Percentiles rank a stretch among this genome's conserved stretches.
Conservation (phyloP, 345 rosid species). For the Populus alba region DNA sequence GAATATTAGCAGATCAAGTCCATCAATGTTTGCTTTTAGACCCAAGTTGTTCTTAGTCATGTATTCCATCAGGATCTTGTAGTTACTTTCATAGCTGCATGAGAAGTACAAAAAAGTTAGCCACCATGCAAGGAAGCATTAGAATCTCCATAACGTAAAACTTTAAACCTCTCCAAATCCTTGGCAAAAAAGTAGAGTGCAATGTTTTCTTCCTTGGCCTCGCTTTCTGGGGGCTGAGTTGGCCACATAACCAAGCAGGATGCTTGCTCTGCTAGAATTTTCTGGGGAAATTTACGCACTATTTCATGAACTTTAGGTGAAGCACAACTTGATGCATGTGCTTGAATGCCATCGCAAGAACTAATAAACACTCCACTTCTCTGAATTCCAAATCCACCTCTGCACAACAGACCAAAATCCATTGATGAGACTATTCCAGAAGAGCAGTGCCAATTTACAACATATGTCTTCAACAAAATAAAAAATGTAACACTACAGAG, state of each 20-base stretch:
- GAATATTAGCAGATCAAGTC: neutral
- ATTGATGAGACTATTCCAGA: neutral
- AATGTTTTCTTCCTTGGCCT: conserved; percentile 11
- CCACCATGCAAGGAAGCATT: neutral
- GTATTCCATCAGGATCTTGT: neutral
- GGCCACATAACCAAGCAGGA: conserved; percentile 9
- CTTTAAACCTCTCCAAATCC: neutral
- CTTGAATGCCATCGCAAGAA: conserved; percentile 27
- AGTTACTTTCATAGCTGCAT: neutral
- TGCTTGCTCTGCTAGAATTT: conserved; percentile 5
- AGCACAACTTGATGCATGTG: conserved; percentile 67
- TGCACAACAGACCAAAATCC: neutral
- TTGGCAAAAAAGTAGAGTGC: neutral
- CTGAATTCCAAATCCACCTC: conserved; percentile 9
- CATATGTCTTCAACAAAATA: neutral
- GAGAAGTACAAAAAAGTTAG: neutral
- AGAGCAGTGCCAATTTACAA: neutral
- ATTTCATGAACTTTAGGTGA: conserved; percentile 72
- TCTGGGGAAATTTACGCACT: conserved; percentile 41
- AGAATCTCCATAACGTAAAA: neutral
- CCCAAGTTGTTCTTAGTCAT: neutral
- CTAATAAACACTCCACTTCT: neutral
- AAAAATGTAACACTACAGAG: neutral
- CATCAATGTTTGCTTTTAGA: neutral
- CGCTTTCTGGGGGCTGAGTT: neutral